phyloP scores from a whole-genome alignment of 371 early-diverging fungal species.

The Syncephalis fuscata region DNA sequence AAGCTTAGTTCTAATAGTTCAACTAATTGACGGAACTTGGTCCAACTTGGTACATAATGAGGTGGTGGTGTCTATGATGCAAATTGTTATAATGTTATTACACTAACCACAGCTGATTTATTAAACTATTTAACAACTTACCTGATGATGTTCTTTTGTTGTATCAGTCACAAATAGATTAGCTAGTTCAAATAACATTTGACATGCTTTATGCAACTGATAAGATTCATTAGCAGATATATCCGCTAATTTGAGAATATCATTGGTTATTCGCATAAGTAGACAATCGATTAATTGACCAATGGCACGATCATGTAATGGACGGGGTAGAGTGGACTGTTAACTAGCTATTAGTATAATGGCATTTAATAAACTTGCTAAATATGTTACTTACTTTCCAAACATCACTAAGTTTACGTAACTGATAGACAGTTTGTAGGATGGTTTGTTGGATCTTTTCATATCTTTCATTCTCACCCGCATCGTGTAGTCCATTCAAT shows the following conservation, averaged over 20 bases:
- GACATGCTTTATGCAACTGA: constrained; percentile 26
- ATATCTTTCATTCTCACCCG: not conserved
- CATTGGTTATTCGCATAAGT: constrained; percentile 22
- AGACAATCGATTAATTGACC: constrained; percentile 25
- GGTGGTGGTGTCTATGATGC: not conserved
- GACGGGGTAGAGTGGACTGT: constrained; percentile 18
- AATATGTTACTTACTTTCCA: not conserved
- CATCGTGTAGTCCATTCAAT: constrained; percentile 1
- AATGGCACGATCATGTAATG: constrained; percentile 15
- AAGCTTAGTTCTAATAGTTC: constrained; percentile 47
- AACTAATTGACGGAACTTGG: constrained; percentile 33
- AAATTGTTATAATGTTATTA: not conserved
- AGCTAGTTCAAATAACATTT: constrained; percentile 28
- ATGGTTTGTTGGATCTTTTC: not conserved
- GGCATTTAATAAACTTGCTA: not conserved
- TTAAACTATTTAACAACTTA: too few relatives aligned
- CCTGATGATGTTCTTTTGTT: too few relatives aligned
- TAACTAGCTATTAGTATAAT: not conserved
- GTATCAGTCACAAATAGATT: constrained; percentile 18
- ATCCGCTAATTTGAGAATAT: constrained; percentile 33
- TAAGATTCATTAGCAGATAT: constrained; percentile 55
- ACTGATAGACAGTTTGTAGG: not conserved
- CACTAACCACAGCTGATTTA: too few relatives aligned
- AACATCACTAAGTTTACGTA: not conserved
- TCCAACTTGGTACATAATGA: constrained; percentile 16